A percentile compares a stretch with the other conserved stretches of the same genome.
These are phyloP conservation scores for Metschnikowia aberdeeniae DNA, from an alignment of 805 yeast genomes.

Conservation along the genomic window DNA sequence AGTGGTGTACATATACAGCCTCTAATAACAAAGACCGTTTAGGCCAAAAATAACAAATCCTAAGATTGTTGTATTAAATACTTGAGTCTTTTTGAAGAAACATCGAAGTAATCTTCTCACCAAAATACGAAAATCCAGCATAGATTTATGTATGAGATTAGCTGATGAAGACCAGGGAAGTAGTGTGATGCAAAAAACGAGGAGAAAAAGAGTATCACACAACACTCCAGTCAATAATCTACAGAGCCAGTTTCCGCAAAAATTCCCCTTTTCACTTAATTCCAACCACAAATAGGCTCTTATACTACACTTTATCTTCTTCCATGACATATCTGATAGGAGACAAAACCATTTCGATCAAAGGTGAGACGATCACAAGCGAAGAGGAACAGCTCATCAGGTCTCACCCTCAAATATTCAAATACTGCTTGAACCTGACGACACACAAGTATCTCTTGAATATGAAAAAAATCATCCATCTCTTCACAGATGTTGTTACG, in stretches of 20 bases:
- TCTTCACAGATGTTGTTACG: slow-evolving; percentile 35
- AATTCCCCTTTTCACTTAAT: not conserved
- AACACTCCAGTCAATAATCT: not conserved
- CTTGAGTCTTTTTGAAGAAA: too few relatives aligned
- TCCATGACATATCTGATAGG: slow-evolving; percentile 40
- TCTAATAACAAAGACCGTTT: too few relatives aligned
- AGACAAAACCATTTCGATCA: slow-evolving; percentile 26
- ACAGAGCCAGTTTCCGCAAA: not conserved
- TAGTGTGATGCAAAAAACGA: slow-evolving; percentile 11
- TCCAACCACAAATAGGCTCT: not conserved
- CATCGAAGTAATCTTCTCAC: too few relatives aligned
- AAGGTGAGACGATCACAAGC: slow-evolving; percentile 15
- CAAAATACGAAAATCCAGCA: too few relatives aligned
- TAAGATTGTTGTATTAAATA: too few relatives aligned
- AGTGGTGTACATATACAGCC: too few relatives aligned
- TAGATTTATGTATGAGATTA: not conserved
- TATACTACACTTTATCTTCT: not conserved
- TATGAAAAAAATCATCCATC: slow-evolving; percentile 32
- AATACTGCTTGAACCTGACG: slow-evolving; percentile 31
- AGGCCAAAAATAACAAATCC: too few relatives aligned
- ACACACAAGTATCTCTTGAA: slow-evolving; percentile 24
- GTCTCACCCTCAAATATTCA: slow-evolving; percentile 29
- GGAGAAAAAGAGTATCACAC: slow-evolving; percentile 8
- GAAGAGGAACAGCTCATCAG: slow-evolving; percentile 26
- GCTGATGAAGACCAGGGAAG: slow-evolving; percentile 3